A percentile compares a stretch with the other conserved stretches of the same genome.
Evolutionary conservation across 192 early-diverging fungal species (phyloP).

Genomic region (Backusella liffmaniae): DNA sequence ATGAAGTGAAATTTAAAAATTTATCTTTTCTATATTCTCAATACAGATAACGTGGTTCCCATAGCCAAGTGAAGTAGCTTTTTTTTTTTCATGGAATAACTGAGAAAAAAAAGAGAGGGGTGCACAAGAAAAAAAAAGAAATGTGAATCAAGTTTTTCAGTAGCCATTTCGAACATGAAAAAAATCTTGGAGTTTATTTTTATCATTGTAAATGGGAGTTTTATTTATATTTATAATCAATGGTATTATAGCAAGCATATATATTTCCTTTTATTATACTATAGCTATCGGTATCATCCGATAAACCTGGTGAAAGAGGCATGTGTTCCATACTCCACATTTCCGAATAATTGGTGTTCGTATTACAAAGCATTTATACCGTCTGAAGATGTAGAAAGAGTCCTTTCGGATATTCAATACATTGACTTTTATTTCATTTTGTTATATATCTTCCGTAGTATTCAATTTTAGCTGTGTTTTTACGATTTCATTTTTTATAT

Average conservation of each 20-base stretch:
- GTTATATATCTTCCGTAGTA: background rate
- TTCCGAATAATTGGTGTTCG: background rate
- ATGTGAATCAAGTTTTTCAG: background rate
- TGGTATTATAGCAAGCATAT: too few relatives aligned
- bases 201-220: background rate
- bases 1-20: background rate
- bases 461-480: background rate
- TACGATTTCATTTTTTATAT: too few relatives aligned
- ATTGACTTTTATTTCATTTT: background rate
- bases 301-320: background rate
- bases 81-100: background rate
- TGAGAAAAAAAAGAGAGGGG: background rate
- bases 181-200: background rate
- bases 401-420: background rate
- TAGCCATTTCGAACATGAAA: background rate
- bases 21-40: background rate
- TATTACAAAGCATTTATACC: background rate
- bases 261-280: background rate
- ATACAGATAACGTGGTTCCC: background rate
- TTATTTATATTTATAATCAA: too few relatives aligned
- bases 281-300: background rate
- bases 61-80: background rate
- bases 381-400: background rate
- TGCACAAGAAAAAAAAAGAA: background rate
- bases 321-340: background rate